Evolutionary conservation across 1,284 basidiomycete genomes (phyloP).

Genomic region (Kalmanozyma brasiliensis): DNA sequence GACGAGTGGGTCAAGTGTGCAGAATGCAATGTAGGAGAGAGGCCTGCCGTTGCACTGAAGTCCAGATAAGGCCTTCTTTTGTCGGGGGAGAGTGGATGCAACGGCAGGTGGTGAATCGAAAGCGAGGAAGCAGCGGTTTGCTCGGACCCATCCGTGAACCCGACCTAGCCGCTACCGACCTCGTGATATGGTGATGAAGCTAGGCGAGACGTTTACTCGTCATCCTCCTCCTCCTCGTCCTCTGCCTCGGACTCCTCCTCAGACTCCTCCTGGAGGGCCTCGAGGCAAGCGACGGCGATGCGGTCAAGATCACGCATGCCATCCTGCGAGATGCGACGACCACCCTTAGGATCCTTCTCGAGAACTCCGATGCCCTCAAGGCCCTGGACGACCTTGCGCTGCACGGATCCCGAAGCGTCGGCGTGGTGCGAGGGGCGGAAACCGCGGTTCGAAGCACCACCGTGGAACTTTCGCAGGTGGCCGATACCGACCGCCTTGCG

Average conservation of each 20-base stretch:
- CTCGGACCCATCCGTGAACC: neutral
- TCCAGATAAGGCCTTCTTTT: conserved; percentile 4
- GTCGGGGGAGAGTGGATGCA: neutral
- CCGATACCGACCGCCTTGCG: conserved; percentile 98
- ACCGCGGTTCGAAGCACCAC: conserved; percentile 87
- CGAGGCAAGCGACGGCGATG: conserved; percentile 95
- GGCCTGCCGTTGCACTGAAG: conserved; percentile 6
- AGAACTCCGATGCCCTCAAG: conserved; percentile 99
- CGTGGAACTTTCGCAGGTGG: conserved; percentile 95
- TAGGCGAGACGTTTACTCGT: conserved; percentile 51
- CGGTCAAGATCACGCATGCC: conserved; percentile 97
- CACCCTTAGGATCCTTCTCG: conserved; percentile 90
- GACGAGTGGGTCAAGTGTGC: neutral
- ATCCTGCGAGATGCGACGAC: conserved; percentile 94
- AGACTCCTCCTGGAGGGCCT: conserved; percentile 83
- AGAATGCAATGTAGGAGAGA: neutral
- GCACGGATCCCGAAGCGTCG: conserved; percentile 78
- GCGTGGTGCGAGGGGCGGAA: conserved; percentile 93
- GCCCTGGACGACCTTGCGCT: conserved; percentile 82
- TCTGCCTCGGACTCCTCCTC: conserved; percentile 89
- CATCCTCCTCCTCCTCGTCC: conserved; percentile 71
- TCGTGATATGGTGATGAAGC: neutral
- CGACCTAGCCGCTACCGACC: neutral
- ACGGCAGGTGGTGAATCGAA: neutral
- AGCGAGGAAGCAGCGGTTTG: neutral